These are phyloP conservation scores for Eucalyptus guilfoylei DNA, from an alignment of 345 rosid genomes.

Conservation along the genomic window DNA sequence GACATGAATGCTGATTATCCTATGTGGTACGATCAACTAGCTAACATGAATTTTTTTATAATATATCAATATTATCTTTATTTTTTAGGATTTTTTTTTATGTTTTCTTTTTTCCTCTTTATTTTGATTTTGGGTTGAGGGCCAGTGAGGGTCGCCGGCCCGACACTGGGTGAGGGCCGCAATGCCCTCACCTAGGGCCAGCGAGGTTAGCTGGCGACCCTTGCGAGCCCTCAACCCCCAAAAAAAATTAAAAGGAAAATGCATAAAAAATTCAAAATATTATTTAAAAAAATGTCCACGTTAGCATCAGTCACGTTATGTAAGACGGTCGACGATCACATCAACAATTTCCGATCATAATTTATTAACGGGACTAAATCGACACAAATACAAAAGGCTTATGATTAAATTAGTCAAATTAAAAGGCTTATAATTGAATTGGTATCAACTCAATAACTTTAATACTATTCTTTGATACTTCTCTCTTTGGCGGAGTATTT, in stretches of 20 bases:
- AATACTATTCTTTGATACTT: too few species aligned
- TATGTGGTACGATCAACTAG: too few species aligned
- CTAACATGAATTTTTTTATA: background rate
- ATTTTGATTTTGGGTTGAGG: background rate
- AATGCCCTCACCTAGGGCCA: background rate
- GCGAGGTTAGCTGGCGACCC: rapidly evolving
- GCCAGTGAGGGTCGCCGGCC: rapidly evolving
- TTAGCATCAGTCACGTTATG: rapidly evolving
- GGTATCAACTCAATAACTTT: rapidly evolving
- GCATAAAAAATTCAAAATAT: too few species aligned
- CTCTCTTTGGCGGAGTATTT: rapidly evolving
- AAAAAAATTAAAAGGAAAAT: too few species aligned
- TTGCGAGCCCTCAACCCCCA: background rate
- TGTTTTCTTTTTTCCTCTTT: rapidly evolving
- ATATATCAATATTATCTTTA: too few species aligned
- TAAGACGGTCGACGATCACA: rapidly evolving
- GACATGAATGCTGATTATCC: rapidly evolving
- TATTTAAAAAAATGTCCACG: too few species aligned
- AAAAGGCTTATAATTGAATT: rapidly evolving
- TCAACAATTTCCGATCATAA: rapidly evolving
- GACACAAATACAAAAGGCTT: rapidly evolving
- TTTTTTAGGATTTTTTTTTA: too few species aligned
- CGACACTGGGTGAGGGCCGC: rapidly evolving
- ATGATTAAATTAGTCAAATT: rapidly evolving
- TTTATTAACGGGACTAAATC: rapidly evolving